phyloP scores from a whole-genome alignment of 768 basidiomycete species.

The Tubosaeta brunneosetosa region DNA sequence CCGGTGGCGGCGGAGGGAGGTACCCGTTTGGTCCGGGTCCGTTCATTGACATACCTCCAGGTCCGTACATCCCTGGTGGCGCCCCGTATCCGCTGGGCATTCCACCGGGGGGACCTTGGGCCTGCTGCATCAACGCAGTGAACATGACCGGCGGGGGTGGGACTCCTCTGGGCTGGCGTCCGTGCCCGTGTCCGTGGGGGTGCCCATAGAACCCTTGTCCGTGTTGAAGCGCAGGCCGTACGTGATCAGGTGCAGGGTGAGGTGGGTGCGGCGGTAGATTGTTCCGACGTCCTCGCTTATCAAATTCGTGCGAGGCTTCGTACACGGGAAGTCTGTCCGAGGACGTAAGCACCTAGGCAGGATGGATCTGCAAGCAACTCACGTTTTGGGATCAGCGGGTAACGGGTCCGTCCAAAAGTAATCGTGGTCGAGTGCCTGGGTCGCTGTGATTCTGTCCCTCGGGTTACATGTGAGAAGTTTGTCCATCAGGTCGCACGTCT shows the following conservation, averaged over 20 bases:
- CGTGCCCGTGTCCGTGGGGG: slow-evolving; percentile 24
- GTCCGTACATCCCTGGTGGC: slow-evolving; percentile 13
- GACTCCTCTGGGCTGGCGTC: slow-evolving; percentile 29
- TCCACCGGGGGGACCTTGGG: slow-evolving; percentile 9
- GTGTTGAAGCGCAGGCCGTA: slow-evolving; percentile 31
- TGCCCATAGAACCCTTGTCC: slow-evolving; percentile 26
- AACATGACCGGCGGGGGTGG: slow-evolving; percentile 26
- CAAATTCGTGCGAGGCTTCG: slow-evolving; percentile 81
- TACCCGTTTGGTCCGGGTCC: slow-evolving; percentile 14
- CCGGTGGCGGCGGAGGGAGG: slow-evolving; percentile 6
- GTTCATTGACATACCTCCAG: background rate
- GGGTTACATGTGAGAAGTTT: slow-evolving; percentile 82
- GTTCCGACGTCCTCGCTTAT: slow-evolving; percentile 63
- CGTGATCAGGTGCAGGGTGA: slow-evolving; percentile 28
- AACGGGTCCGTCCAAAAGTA: slow-evolving; percentile 93
- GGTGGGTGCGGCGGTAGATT: slow-evolving; percentile 26
- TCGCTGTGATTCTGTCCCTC: slow-evolving; percentile 74
- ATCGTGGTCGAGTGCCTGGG: slow-evolving; percentile 83
- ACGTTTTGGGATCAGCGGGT: slow-evolving; percentile 82
- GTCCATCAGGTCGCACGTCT: slow-evolving; percentile 80
- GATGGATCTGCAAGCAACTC: slow-evolving; percentile 19
- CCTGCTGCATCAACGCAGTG: slow-evolving; percentile 29
- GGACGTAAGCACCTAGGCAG: background rate
- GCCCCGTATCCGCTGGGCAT: slow-evolving; percentile 13
- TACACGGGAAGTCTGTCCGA: slow-evolving; percentile 60